Base-by-base conservation (phyloP, 441 rosid genomes). In the Bocquillonia castaneifolia region DNA sequence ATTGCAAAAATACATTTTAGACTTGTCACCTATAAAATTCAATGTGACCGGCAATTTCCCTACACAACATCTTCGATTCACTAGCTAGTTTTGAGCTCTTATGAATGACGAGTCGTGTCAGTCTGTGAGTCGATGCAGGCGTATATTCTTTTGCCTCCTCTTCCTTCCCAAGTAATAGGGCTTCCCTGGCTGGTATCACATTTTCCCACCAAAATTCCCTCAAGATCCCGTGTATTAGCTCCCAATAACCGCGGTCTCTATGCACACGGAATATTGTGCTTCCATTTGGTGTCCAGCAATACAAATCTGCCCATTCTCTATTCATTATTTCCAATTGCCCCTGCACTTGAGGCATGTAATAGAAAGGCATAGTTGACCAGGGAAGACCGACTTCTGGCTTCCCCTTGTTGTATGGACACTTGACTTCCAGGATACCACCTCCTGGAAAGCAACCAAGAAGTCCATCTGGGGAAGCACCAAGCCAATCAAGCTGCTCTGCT, bases 281-380 rank as follows among this genome's bases (percentile, higher is more conserved):
- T 68, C 96, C 98, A 31, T 92, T 91, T 22, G 78, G 81, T 13
- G 96, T 93, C 97, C 97, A 93, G 79, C 97, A 93, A 77, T 86
- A 93, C 67, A 93, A 67, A 73, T 93, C 93, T 0, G 90, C 90
- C 99, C 99, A 93, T 12, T 93, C 97, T 60, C 97, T 77, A 67
- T 84, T 84, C 96, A 91, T 88, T 59, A 93, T 86, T 81, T 93
- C 97, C 92, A 93, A 83, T 64, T 93, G 99, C 51, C 99, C 99
- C 68, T 93, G 99, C 69, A 91, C 81, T 74, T 91, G 97, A 68
- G 97, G 99, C 96, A 91, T 89, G 83, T 91, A 91, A 69, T 93
- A 91, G 81, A 86, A 93, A 0, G 99, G 99, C 71, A 91, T 70
- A 10, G 82, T 79, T 26, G 88, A 78, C 99, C 99, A 93, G 0